Evolutionary conservation across 805 yeast species (phyloP), one percentile per base, ranked within the genome.

Genomic region (Pichia gijzeniarum): DNA sequence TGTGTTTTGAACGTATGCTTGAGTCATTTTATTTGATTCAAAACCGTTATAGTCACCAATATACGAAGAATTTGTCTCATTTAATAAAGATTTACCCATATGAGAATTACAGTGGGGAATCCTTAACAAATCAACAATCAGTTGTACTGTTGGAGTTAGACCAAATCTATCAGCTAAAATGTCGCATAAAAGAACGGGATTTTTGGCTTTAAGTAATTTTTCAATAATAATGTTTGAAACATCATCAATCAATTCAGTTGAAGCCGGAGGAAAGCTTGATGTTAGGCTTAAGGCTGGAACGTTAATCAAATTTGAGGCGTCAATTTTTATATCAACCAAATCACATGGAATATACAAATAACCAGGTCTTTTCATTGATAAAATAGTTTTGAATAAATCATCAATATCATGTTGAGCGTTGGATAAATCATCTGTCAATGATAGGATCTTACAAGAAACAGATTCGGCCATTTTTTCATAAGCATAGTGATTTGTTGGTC

Each of bases 271-370:
- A 5, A 17, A 20, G 60, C 54, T 54, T 16, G 51, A 50, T 43
- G 59, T 58, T 22, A 57, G 53, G 2, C 33, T 2, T 6, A 40
- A 36, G 13, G 51, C 54, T n/a, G 57, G 40, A 35, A 34, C n/a
- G 1, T 35, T 19, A 48, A 10, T 48, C 53, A 51, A 68, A 43
- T 36, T 56, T 44, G 65, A 49, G 10, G 62, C 59, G 47, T 65
- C 67, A 45, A 79, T 70, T 5, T 57, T 31, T 13, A 54, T 49
- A 44, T 79, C 77, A 9, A 79, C 76, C 52, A 85, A 61, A 59
- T 89, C 90, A 36, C 75, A 67, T 1, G 97, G 96, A 39, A 90
- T 61, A 59, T 78, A 86, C 40, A 89, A 60, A 57, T 84, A 89
- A 14, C 95, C 96, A 0, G 97, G 97, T 60, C 81, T 78, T 33